Evolutionary conservation across 768 basidiomycete species (phyloP).

Genomic region (Chalciporus chontae): DNA sequence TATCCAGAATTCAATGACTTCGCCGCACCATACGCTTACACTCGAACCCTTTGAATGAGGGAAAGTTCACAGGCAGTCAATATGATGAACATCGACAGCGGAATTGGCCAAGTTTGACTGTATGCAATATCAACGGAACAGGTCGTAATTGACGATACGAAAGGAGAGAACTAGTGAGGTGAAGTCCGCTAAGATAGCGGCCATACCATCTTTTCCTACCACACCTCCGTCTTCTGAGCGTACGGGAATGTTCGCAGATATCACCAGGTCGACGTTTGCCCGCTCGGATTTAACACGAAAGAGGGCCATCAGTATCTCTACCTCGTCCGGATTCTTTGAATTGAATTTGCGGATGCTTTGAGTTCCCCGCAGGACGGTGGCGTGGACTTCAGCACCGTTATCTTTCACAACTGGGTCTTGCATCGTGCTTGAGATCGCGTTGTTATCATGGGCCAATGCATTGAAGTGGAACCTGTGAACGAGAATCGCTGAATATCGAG

Average conservation of each 20-base stretch:
- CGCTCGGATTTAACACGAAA: conserved; percentile 58
- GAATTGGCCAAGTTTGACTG: background rate
- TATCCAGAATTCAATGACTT: conserved; percentile 4
- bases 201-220: conserved; percentile 34
- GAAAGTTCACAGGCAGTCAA: background rate
- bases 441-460: conserved; percentile 89
- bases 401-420: conserved; percentile 39
- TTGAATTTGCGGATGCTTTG: conserved; percentile 82
- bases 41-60: background rate
- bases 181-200: conserved; percentile 44
- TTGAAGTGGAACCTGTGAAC: conserved; percentile 80
- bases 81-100: background rate
- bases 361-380: conserved; percentile 60
- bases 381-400: conserved; percentile 46
- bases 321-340: conserved; percentile 52
- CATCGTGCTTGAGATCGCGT: conserved; percentile 52
- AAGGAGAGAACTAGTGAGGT: conserved; percentile 54
- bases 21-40: background rate
- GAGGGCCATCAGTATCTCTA: conserved; percentile 75
- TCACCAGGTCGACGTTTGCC: conserved; percentile 77
- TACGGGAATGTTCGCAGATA: conserved; percentile 80
- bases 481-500: conserved; percentile 5
- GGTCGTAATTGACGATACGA: conserved; percentile 58
- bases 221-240: conserved; percentile 30
- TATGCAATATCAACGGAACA: conserved; percentile 54